Base-by-base conservation (phyloP, 2,329 filamentous ascomycete genomes). In the Trichoderma koningii region DNA sequence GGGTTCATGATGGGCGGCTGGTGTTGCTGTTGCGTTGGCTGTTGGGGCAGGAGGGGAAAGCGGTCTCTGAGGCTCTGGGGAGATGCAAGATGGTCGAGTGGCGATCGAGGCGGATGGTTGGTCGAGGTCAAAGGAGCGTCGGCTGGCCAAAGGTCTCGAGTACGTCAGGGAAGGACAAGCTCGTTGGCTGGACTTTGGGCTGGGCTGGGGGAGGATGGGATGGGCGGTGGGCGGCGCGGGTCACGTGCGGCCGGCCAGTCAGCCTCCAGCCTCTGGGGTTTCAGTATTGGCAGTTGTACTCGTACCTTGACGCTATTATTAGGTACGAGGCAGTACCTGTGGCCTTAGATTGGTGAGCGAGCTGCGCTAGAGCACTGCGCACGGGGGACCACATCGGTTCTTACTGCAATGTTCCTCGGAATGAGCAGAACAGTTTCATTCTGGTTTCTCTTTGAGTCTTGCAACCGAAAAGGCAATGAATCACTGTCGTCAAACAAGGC, bases 1-100 rank as follows among this genome's bases (percentile, higher is more conserved):
- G 91, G 91, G 85, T 95, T 95, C 91, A 95, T 95, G 77, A 74
- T 91, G 84, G 79, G 34, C 34, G 34, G 34, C 12, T 76, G 76
- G 75, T 62, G 28, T 53, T 38, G 60, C 45, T 23, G 52, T 66
- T 23, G 21, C 21, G 21, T 68, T 45, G 69, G 65, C 71, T 72
- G 74, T 69, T 52, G 71, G 70, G 68, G 66, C 63, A 66, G 66
- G 66, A 57, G 61, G 12, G 9, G 1, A 14, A 66, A 64, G 47
- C 21, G 65, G 66, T 55, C 66, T 53, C 15, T 23, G 34, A 64
- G 52, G 55, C 26, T 51, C 34, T 26, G 21, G 55, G 34, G 28
- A 44, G 47, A 12, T 52, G 34, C 23, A 51, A 12, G 42, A 30
- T 21, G 41, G 53, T 44, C 53, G 48, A 66, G 63, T 44, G 55